Conservation (phyloP, 805 yeast species). For the Saturnispora sekii region DNA sequence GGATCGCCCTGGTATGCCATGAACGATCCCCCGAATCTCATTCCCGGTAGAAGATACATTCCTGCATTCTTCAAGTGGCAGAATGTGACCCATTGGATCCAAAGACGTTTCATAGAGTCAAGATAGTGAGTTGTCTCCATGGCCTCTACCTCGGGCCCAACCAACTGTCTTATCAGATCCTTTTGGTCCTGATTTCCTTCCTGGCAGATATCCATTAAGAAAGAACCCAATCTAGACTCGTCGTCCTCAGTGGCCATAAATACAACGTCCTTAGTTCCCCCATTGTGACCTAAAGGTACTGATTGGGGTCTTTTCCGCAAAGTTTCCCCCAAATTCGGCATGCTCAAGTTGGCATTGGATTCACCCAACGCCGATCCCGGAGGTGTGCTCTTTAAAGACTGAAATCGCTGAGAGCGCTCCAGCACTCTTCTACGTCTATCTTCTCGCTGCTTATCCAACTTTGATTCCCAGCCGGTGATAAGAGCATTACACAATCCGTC, state of each 20-base stretch:
- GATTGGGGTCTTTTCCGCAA: slow-evolving; percentile 5
- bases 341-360: slow-evolving; percentile 8
- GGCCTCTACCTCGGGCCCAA: slow-evolving; percentile 4
- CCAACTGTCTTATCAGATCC: slow-evolving; percentile 2
- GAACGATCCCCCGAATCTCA: slow-evolving; percentile 83
- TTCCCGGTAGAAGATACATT: slow-evolving; percentile 67
- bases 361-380: too few relatives aligned
- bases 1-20: slow-evolving; percentile 96
- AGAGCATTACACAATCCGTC: slow-evolving; percentile 2
- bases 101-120: slow-evolving; percentile 6
- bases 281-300: not conserved
- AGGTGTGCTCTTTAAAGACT: slow-evolving; percentile 1
- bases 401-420: slow-evolving; percentile 11
- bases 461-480: slow-evolving; percentile 7
- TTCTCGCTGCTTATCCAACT: slow-evolving; percentile 10
- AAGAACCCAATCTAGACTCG: slow-evolving; percentile 6
- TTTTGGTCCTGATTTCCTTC: not conserved
- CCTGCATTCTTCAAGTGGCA: slow-evolving; percentile 13
- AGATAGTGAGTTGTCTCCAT: not conserved
- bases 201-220: not conserved
- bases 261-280: slow-evolving; percentile 10
- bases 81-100: slow-evolving; percentile 16
- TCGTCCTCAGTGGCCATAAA: slow-evolving; percentile 17
- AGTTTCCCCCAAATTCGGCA: slow-evolving; percentile 13
- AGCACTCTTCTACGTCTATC: slow-evolving; percentile 10